Percentiles rank a stretch among this genome's conserved stretches.
Conservation (phyloP, 106 monocot species). For the Posidonia australis region DNA sequence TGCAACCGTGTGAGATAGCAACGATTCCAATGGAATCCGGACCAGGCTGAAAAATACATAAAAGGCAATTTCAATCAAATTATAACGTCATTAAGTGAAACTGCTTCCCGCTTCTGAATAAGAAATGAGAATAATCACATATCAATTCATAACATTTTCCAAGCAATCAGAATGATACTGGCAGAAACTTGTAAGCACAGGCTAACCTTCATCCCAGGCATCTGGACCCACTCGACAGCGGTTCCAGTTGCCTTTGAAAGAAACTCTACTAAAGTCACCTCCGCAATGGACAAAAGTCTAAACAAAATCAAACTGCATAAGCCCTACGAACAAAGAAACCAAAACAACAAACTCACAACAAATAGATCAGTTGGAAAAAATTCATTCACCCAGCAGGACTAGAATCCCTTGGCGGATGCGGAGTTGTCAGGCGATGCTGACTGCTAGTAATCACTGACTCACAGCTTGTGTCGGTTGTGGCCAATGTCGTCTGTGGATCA, state of each 20-base stretch:
- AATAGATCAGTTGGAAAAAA: neutral
- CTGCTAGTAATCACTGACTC: slow-evolving; percentile 53
- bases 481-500: slow-evolving; percentile 17
- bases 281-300: slow-evolving; percentile 63
- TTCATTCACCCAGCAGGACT: slow-evolving; percentile 49
- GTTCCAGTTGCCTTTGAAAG: slow-evolving; percentile 85
- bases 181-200: neutral
- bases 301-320: neutral
- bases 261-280: slow-evolving; percentile 81
- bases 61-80: neutral
- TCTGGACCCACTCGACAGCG: slow-evolving; percentile 75
- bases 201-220: slow-evolving; percentile 85
- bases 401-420: slow-evolving; percentile 45
- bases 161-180: neutral
- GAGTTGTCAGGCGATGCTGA: slow-evolving; percentile 30
- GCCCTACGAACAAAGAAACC: neutral
- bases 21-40: slow-evolving; percentile 80
- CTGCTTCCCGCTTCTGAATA: no score
- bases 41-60: slow-evolving; percentile 49
- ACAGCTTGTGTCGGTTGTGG: slow-evolving; percentile 53
- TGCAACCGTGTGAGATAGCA: slow-evolving; percentile 69
- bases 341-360: neutral
- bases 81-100: neutral
- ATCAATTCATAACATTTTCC: neutral
- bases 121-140: no score